phyloP scores from a whole-genome alignment of 305 asterid species.

The Solanum hybrid region DNA sequence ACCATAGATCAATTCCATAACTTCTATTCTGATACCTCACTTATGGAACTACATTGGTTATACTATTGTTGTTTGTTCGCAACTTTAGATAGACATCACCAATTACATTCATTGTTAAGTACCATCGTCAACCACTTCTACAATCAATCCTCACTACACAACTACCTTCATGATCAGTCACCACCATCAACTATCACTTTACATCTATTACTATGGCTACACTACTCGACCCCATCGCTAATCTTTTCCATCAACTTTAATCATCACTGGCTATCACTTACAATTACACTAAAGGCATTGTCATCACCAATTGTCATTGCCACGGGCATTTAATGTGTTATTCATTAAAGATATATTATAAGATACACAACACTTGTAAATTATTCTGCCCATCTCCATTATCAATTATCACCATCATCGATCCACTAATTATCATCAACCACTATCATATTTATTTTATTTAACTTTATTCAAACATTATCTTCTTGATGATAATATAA shows the following conservation, averaged over 20 bases:
- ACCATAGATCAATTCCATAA: no score
- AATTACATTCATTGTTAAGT: background rate
- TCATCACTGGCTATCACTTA: background rate
- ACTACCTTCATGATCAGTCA: background rate
- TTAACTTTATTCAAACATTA: background rate
- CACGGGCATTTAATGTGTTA: background rate
- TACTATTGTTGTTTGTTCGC: background rate
- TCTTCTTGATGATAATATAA: background rate
- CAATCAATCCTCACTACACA: background rate
- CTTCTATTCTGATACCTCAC: background rate
- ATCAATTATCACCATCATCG: background rate
- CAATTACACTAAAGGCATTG: background rate
- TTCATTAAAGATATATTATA: no score
- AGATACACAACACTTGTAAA: no score
- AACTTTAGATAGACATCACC: background rate
- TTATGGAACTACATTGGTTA: accelerated
- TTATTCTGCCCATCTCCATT: background rate
- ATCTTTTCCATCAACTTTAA: background rate
- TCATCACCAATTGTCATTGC: background rate
- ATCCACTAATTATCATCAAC: background rate
- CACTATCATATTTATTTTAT: background rate
- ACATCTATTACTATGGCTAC: background rate
- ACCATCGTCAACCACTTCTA: background rate
- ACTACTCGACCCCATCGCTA: background rate
- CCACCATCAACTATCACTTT: background rate